Evolutionary conservation across 1,284 basidiomycete species (phyloP), one percentile per base, ranked within the genome.

Genomic region (Coriolopsis trogii): DNA sequence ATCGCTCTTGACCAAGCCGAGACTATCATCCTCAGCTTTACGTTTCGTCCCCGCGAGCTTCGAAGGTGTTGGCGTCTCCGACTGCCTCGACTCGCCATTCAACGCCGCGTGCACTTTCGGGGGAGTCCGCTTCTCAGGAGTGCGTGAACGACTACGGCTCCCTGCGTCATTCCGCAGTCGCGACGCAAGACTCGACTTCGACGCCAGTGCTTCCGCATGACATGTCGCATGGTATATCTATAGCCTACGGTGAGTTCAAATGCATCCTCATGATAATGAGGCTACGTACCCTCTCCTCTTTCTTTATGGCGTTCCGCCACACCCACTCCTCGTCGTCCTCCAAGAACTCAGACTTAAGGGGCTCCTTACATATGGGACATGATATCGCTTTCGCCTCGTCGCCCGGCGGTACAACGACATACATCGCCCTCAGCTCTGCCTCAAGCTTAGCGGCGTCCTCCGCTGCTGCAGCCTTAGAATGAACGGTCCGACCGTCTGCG

Each of bases 321-420:
- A 98, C 89, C 95, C 96, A 99, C 62, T 98, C 97, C 73, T 99
- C 97, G 57, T 97, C 95, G 49, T 98, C 95, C 67, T 99, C 95
- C 52, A 87, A 75, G 72, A 93, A 98, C 72, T 98, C 96, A 59
- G 88, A 85, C 75, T 93, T 93, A 71, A 99, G 82, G 48, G 71
- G 72, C 71, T 99, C 97, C 77, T 98, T 97, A 83, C 97, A 99
- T 58, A 99, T 93, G 15, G 94, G 94, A 75, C 97, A 99, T 37
- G 90, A 87, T 58, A 90, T 76, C 44, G 77, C 70, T 67, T 84
- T 87, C 47, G 89, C 86, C 67, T 95, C 91, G 69, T 93, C 86
- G 59, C 87, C 91, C 18, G 90, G 79, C 28, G 95, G 95, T 25
- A 95, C 91, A 58, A 93, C 82, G 59, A 99, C 91, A 75, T 82